Percentiles rank a stretch among this genome's conserved stretches.
Conservation (phyloP, 306 rosid species). For the Dalbergia cochinchinensis region DNA sequence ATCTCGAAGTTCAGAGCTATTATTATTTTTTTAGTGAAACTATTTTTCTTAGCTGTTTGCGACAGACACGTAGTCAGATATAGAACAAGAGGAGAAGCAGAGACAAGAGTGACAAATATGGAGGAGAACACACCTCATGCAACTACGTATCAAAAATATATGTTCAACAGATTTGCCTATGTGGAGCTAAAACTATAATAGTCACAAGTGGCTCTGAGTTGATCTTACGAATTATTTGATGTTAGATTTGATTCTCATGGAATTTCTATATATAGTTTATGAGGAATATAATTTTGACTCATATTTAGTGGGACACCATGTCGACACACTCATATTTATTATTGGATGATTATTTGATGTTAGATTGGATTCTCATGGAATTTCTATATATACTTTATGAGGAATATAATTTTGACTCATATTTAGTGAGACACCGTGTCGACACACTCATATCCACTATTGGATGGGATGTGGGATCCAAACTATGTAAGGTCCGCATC, state of each 20-base stretch:
- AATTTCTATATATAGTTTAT: constrained; percentile 26
- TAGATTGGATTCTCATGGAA: too few relatives aligned
- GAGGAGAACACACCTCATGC: background rate
- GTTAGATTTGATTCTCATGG: constrained; percentile 39
- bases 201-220: constrained; percentile 16
- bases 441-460: too few relatives aligned
- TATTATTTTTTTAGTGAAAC: background rate
- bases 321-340: too few relatives aligned
- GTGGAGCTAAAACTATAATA: background rate
- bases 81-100: background rate
- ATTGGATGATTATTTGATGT: too few relatives aligned
- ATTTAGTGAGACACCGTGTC: too few relatives aligned
- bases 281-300: too few relatives aligned
- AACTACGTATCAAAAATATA: background rate
- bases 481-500: too few relatives aligned
- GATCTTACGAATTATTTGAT: background rate
- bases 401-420: too few relatives aligned
- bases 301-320: too few relatives aligned
- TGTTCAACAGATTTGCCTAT: background rate
- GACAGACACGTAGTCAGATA: constrained; percentile 13
- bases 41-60: background rate
- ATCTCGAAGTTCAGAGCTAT: background rate
- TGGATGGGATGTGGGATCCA: too few relatives aligned
- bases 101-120: background rate
- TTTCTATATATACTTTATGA: too few relatives aligned